Evolutionary conservation across 2,329 filamentous ascomycete genomes (phyloP).

Genomic region (Exophiala mesophila): DNA sequence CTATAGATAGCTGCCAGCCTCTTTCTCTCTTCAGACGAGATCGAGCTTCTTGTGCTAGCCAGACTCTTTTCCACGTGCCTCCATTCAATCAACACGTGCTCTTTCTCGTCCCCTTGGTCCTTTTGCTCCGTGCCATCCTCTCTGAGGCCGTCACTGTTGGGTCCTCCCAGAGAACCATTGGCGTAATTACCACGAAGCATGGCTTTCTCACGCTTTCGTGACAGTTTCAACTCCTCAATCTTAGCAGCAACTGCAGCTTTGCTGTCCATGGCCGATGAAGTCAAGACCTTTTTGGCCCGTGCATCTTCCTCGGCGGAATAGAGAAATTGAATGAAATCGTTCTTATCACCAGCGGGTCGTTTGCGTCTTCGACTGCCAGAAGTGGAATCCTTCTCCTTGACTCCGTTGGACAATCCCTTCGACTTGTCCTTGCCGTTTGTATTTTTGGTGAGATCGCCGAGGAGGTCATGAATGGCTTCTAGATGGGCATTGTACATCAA

Average conservation of each 20-base stretch:
- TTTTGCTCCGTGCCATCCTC: slow-evolving; percentile 32
- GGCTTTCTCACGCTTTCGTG: slow-evolving; percentile 42
- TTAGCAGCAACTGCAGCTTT: slow-evolving; percentile 76
- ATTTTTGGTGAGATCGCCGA: slow-evolving; percentile 51
- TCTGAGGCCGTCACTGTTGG: background rate
- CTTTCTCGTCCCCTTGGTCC: slow-evolving; percentile 28
- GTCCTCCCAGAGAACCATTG: background rate
- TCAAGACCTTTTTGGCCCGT: slow-evolving; percentile 41
- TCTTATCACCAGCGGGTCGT: slow-evolving; percentile 33
- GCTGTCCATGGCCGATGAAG: slow-evolving; percentile 61
- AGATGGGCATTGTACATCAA: slow-evolving; percentile 94
- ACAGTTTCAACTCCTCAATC: slow-evolving; percentile 69
- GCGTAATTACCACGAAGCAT: slow-evolving; percentile 13
- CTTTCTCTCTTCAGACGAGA: slow-evolving; percentile 69
- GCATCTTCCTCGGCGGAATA: slow-evolving; percentile 59
- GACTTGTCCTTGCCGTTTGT: slow-evolving; percentile 29
- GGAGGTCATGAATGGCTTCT: slow-evolving; percentile 90
- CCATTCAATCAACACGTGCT: slow-evolving; percentile 78
- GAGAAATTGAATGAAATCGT: slow-evolving; percentile 74
- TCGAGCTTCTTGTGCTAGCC: slow-evolving; percentile 71
- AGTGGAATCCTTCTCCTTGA: slow-evolving; percentile 30
- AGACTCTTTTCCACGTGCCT: slow-evolving; percentile 75
- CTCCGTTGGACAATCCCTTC: slow-evolving; percentile 8
- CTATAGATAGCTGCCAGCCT: slow-evolving; percentile 76
- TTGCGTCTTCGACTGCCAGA: slow-evolving; percentile 33